Conservation (phyloP, 164 flowering plant species). For the Dillenia suffruticosa region DNA sequence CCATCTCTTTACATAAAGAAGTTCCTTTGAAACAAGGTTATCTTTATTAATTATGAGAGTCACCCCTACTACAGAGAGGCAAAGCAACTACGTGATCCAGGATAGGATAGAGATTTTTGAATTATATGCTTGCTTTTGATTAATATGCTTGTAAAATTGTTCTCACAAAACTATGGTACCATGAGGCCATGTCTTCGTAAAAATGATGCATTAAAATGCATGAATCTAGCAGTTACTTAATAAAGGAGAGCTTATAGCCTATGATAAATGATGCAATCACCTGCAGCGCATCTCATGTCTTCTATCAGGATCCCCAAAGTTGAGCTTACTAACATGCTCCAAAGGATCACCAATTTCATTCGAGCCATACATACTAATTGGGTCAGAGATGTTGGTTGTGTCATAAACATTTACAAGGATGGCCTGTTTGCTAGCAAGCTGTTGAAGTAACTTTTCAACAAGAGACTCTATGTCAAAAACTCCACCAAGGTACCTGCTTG, state of each 20-base stretch:
- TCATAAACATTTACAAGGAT: constrained; percentile 90
- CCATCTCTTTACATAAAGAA: background rate
- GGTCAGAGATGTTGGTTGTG: constrained; percentile 61
- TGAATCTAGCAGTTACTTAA: background rate
- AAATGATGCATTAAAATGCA: no score
- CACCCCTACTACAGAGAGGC: no score
- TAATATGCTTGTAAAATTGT: no score
- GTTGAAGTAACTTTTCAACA: constrained; percentile 90
- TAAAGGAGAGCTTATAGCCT: background rate
- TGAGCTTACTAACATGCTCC: constrained; percentile 54
- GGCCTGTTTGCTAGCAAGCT: constrained; percentile 91
- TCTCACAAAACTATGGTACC: no score
- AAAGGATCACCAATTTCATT: constrained; percentile 38
- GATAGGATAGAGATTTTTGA: no score
- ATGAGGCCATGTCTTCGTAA: no score
- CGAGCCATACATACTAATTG: constrained; percentile 88
- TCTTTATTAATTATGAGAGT: no score
- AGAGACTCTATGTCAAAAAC: constrained; percentile 83
- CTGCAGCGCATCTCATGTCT: constrained; percentile 98
- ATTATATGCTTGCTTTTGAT: no score
- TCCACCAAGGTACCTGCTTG: constrained; percentile 87
- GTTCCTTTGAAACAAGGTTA: no score
- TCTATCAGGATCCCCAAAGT: constrained; percentile 91
- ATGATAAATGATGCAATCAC: constrained; percentile 20
- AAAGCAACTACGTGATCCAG: no score